Conservation (phyloP, 768 basidiomycete genomes). For the Hericium rajendrae region DNA sequence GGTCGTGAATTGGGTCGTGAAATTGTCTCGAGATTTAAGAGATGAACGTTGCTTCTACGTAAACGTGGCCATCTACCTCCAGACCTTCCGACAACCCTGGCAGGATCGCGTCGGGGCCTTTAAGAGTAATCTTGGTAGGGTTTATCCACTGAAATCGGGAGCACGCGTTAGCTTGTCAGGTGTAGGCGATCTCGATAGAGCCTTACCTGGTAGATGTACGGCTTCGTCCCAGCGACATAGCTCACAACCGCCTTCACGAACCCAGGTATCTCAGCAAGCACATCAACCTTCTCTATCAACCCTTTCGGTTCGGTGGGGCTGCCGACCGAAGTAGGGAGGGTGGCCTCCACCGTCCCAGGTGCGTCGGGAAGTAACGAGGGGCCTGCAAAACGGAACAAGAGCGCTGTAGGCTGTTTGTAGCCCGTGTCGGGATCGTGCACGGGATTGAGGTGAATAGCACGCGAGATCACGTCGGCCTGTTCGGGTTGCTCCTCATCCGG, state of each 20-base stretch:
- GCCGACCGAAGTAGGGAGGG: slow-evolving; percentile 49
- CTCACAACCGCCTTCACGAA: slow-evolving; percentile 88
- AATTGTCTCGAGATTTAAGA: slow-evolving; percentile 27
- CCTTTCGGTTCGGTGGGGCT: slow-evolving; percentile 51
- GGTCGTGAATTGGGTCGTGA: background rate
- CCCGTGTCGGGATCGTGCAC: slow-evolving; percentile 70
- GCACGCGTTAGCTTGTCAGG: background rate
- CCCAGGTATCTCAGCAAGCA: slow-evolving; percentile 90
- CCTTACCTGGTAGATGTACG: slow-evolving; percentile 85
- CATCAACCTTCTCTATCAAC: slow-evolving; percentile 87
- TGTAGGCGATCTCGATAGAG: background rate
- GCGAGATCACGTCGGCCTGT: slow-evolving; percentile 45
- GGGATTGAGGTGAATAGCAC: slow-evolving; percentile 53
- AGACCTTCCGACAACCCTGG: slow-evolving; percentile 29
- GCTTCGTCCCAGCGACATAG: slow-evolving; percentile 89
- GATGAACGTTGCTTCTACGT: slow-evolving; percentile 88
- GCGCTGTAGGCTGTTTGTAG: slow-evolving; percentile 61
- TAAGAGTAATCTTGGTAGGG: slow-evolving; percentile 40
- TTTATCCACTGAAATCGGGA: slow-evolving; percentile 42
- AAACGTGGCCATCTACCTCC: slow-evolving; percentile 60
- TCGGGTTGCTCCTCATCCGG: slow-evolving; percentile 46
- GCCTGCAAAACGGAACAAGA: slow-evolving; percentile 74
- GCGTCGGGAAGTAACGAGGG: slow-evolving; percentile 46
- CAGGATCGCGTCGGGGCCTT: slow-evolving; percentile 30
- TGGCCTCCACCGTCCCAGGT: slow-evolving; percentile 46